phyloP scores from a whole-genome alignment of 495 filamentous ascomycete genomes.

The Chaetomium tenue region DNA sequence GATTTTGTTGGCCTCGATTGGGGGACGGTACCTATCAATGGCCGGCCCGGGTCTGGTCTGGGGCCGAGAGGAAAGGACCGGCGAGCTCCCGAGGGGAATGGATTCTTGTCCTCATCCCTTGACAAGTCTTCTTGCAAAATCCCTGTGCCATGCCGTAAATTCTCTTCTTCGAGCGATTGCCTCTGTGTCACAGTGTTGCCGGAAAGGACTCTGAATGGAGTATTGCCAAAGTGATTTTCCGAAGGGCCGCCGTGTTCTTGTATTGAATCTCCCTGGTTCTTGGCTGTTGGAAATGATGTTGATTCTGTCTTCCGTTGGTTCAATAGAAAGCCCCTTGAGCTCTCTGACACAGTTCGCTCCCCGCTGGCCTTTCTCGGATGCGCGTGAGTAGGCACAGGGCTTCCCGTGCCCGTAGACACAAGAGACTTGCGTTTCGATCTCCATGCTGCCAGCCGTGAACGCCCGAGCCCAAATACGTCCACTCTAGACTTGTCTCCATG shows the following conservation, averaged over 20 bases:
- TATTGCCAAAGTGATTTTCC: background rate
- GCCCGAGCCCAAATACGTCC: slow-evolving; percentile 18
- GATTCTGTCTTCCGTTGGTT: background rate
- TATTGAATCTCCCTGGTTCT: background rate
- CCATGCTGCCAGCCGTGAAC: slow-evolving; percentile 23
- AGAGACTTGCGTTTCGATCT: slow-evolving; percentile 17
- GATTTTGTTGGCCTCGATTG: slow-evolving; percentile 12
- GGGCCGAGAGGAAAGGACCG: background rate
- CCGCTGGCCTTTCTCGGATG: background rate
- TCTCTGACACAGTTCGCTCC: background rate
- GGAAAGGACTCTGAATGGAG: background rate
- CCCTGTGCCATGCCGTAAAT: background rate
- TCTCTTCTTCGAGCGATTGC: background rate
- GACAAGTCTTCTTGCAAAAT: background rate
- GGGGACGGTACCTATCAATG: slow-evolving; percentile 9
- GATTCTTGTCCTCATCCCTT: background rate
- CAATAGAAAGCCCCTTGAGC: background rate
- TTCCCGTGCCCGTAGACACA: slow-evolving; percentile 12
- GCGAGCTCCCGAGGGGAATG: background rate
- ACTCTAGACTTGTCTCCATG: slow-evolving; percentile 12
- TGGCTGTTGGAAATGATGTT: background rate
- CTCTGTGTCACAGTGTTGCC: background rate
- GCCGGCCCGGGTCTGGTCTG: background rate
- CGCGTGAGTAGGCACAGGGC: background rate
- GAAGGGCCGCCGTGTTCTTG: background rate